These are phyloP conservation scores for Boletellus sp. DNA, from an alignment of 768 basidiomycete species.

Conservation along the genomic window DNA sequence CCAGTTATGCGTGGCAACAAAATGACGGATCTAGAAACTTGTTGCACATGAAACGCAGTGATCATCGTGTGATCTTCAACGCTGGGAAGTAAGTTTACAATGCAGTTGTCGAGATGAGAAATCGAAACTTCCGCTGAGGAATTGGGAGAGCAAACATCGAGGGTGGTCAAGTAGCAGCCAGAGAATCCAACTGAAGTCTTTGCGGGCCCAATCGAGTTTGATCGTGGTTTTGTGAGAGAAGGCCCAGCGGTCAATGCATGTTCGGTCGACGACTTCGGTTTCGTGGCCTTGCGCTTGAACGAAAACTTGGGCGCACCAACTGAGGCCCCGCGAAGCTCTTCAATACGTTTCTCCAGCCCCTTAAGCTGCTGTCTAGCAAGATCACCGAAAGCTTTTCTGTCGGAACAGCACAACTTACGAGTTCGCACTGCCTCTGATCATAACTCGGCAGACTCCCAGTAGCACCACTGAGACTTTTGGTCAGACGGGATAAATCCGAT, in stretches of 20 bases:
- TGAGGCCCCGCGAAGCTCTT: slow-evolving; percentile 44
- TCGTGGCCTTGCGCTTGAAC: slow-evolving; percentile 52
- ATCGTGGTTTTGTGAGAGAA: not conserved
- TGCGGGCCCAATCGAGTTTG: slow-evolving; percentile 25
- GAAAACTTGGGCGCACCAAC: slow-evolving; percentile 59
- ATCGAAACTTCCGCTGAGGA: slow-evolving; percentile 52
- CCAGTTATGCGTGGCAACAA: slow-evolving; percentile 64
- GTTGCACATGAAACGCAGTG: slow-evolving; percentile 38
- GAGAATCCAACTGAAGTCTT: slow-evolving; percentile 44
- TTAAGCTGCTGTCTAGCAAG: slow-evolving; percentile 56
- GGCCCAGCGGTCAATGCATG: not conserved
- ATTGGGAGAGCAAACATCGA: slow-evolving; percentile 34
- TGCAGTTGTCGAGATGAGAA: slow-evolving; percentile 60
- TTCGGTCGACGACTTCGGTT: slow-evolving; percentile 13
- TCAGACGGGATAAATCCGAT: slow-evolving; percentile 51
- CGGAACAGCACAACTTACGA: slow-evolving; percentile 41
- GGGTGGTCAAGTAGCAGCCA: slow-evolving; percentile 41
- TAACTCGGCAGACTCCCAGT: slow-evolving; percentile 64
- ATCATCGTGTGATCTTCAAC: slow-evolving; percentile 7
- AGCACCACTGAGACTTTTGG: slow-evolving; percentile 62
- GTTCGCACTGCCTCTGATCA: slow-evolving; percentile 70
- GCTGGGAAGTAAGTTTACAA: slow-evolving; percentile 59
- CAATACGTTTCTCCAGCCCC: slow-evolving; percentile 51
- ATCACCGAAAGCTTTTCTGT: slow-evolving; percentile 10
- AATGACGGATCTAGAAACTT: slow-evolving; percentile 57